Conservation (phyloP, 306 rosid genomes). For the Acacia confusa region DNA sequence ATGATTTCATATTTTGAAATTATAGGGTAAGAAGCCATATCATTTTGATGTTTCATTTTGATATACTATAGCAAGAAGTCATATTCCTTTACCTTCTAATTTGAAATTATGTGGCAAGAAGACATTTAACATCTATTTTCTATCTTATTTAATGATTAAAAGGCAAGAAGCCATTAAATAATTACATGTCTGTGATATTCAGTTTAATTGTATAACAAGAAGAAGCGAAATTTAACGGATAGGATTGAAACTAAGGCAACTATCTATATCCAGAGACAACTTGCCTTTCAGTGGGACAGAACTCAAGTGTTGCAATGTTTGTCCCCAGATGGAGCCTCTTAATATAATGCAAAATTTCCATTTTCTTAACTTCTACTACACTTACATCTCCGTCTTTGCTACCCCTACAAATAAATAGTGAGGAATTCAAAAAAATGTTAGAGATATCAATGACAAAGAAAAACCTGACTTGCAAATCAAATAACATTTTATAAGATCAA, state of each 20-base stretch:
- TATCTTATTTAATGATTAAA: too few relatives aligned
- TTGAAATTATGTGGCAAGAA: too few relatives aligned
- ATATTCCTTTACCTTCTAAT: too few relatives aligned
- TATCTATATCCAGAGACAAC: not conserved
- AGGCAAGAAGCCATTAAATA: too few relatives aligned
- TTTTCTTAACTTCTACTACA: constrained; percentile 83
- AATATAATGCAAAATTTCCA: constrained; percentile 83
- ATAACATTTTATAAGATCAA: constrained; percentile 18
- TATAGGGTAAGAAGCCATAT: too few relatives aligned
- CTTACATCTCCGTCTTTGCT: constrained; percentile 95
- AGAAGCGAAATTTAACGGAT: too few relatives aligned
- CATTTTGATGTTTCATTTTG: too few relatives aligned
- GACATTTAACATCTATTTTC: too few relatives aligned
- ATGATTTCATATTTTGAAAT: too few relatives aligned
- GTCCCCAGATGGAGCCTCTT: constrained; percentile 91
- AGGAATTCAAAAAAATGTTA: constrained; percentile 18
- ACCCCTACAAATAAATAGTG: constrained; percentile 51
- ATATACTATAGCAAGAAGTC: too few relatives aligned
- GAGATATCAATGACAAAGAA: not conserved
- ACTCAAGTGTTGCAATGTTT: constrained; percentile 65
- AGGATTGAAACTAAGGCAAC: constrained; percentile 10
- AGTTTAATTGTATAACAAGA: too few relatives aligned
- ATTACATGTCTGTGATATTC: too few relatives aligned
- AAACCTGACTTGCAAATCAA: not conserved
- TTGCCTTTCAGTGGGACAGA: constrained; percentile 93